Conservation (phyloP, 179 eudicot species). For the Beta corolliflora region DNA sequence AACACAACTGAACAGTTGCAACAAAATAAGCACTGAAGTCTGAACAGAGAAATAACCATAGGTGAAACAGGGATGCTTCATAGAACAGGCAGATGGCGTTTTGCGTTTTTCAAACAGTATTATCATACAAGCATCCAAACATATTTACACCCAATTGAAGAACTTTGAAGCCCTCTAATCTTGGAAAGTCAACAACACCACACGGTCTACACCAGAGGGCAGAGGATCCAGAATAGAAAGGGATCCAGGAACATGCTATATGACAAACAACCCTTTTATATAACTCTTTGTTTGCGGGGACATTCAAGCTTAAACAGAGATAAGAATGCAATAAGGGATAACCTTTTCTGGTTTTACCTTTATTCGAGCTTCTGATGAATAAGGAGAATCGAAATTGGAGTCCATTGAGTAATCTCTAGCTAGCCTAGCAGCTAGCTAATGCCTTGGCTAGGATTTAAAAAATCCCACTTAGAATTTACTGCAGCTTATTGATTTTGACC, state of each 20-base stretch:
- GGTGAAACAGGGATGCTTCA: neutral
- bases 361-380: conserved; percentile 72
- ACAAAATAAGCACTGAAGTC: neutral
- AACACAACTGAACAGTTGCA: neutral
- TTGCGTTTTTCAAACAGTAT: neutral
- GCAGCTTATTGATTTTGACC: neutral
- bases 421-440: conserved; percentile 56
- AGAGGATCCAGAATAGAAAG: neutral
- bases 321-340: neutral
- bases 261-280: neutral
- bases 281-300: neutral
- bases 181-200: neutral
- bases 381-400: conserved; percentile 74
- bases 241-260: neutral
- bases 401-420: conserved; percentile 77
- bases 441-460: conserved; percentile 71
- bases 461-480: conserved; percentile 23
- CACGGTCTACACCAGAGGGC: neutral
- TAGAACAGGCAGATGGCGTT: neutral
- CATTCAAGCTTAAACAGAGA: neutral
- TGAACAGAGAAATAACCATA: neutral
- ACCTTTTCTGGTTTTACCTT: conserved; percentile 43
- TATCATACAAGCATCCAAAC: neutral
- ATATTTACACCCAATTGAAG: neutral
- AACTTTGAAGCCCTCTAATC: neutral